These are phyloP conservation scores for Chrysanthemum lavandulifolium DNA, from an alignment of 129 eudicot genomes.

Conservation along the genomic window DNA sequence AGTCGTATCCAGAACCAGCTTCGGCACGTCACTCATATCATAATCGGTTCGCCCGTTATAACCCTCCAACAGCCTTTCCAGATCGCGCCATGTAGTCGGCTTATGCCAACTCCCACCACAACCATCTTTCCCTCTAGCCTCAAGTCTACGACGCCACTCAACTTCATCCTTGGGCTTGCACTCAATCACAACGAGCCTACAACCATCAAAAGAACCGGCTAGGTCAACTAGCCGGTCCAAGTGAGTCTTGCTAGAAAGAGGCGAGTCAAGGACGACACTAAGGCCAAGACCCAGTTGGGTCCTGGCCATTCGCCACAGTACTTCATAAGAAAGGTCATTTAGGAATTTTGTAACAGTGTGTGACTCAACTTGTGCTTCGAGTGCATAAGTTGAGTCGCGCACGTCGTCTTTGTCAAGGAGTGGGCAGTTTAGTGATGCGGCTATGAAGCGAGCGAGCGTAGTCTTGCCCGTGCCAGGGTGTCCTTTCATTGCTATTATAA, in stretches of 20 bases:
- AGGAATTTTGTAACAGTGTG: constrained; percentile 27
- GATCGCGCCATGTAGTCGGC: constrained; percentile 61
- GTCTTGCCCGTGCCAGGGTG: constrained; percentile 82
- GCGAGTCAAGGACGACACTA: constrained; percentile 64
- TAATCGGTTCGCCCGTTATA: constrained; percentile 58
- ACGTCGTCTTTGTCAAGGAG: constrained; percentile 72
- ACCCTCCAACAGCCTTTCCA: constrained; percentile 63
- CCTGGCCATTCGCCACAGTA: constrained; percentile 46
- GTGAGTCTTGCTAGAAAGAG: constrained; percentile 52
- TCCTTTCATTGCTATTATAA: constrained; percentile 73
- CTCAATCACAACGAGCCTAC: constrained; percentile 50
- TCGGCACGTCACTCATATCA: constrained; percentile 56
- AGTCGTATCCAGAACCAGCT: constrained; percentile 61
- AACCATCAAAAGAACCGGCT: constrained; percentile 24
- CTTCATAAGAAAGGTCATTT: constrained; percentile 60
- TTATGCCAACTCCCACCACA: constrained; percentile 57
- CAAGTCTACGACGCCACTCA: constrained; percentile 68
- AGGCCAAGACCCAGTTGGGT: constrained; percentile 64
- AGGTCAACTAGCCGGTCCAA: constrained; percentile 47
- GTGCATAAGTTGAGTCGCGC: constrained; percentile 44
- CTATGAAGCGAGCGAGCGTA: constrained; percentile 55
- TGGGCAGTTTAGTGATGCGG: constrained; percentile 52
- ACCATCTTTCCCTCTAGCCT: constrained; percentile 47
- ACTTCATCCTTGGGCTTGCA: constrained; percentile 53
- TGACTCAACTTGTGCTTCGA: constrained; percentile 26